Conservation (phyloP, 2,329 filamentous ascomycete genomes). For the Thermothelomyces thermophilus region DNA sequence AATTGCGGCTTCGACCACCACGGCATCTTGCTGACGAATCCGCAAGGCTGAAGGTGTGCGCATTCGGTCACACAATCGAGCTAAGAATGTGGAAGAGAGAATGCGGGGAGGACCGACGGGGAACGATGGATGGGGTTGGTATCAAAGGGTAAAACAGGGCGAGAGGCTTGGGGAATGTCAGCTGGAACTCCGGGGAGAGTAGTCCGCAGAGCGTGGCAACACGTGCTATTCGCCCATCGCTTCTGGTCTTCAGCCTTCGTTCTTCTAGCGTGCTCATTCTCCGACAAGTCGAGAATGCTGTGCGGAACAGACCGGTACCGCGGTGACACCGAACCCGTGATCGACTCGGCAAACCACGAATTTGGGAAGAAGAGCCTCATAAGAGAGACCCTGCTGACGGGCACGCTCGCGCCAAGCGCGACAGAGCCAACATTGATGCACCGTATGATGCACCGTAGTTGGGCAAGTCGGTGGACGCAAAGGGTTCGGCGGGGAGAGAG, state of each 20-base stretch:
- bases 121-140: background rate
- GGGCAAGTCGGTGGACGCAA: background rate
- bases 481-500: background rate
- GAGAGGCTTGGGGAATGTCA: background rate
- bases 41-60: background rate
- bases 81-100: background rate
- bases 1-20: background rate
- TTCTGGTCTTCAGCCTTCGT: background rate
- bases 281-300: too few species aligned
- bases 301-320: background rate
- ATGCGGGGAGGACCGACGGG: background rate
- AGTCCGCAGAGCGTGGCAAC: background rate
- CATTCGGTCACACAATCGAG: background rate
- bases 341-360: background rate
- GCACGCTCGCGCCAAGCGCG: background rate
- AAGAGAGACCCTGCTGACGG: background rate
- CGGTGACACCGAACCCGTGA: constrained; percentile 4
- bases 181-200: background rate
- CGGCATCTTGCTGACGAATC: background rate
- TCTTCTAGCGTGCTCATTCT: too few species aligned
- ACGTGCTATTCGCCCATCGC: background rate
- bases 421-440: background rate
- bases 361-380: constrained; percentile 4
- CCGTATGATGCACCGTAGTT: background rate
- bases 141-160: background rate